Evolutionary conservation across 176 grass and related monocot species (phyloP).

Genomic region (Eremochloa ophiuroides): DNA sequence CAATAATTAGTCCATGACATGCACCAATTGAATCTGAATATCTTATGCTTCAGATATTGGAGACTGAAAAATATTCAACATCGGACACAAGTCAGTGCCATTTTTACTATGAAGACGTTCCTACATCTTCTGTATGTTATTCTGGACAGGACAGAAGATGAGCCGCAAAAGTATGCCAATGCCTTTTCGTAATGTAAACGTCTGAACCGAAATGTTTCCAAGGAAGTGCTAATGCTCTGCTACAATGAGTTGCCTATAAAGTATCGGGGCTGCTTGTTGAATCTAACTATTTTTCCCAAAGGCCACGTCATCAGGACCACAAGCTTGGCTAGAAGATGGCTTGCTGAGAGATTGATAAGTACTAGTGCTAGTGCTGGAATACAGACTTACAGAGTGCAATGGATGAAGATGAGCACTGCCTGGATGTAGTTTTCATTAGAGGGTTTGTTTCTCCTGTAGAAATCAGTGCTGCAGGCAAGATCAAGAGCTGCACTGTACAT

Average conservation of each 20-base stretch:
- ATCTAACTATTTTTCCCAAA: background rate
- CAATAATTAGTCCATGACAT: no score
- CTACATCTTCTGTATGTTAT: no score
- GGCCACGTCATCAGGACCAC: background rate
- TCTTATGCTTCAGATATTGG: no score
- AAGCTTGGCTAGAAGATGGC: constrained; percentile 8
- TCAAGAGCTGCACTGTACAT: background rate
- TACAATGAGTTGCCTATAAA: background rate
- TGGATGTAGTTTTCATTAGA: background rate
- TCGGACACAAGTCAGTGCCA: no score
- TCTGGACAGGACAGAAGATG: no score
- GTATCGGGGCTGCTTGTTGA: background rate
- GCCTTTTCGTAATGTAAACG: no score
- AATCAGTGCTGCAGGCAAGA: background rate
- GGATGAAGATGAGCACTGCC: background rate
- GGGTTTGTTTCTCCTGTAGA: background rate
- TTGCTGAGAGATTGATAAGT: background rate
- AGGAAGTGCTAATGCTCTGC: background rate
- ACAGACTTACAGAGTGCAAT: background rate
- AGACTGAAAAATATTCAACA: no score
- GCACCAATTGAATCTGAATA: no score
- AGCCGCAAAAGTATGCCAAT: no score
- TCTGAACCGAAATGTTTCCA: no score
- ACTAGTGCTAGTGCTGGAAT: background rate
- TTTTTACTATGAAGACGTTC: no score